Evolutionary conservation across 2,329 filamentous ascomycete genomes (phyloP).

Genomic region (Verticillium albo-atrum): DNA sequence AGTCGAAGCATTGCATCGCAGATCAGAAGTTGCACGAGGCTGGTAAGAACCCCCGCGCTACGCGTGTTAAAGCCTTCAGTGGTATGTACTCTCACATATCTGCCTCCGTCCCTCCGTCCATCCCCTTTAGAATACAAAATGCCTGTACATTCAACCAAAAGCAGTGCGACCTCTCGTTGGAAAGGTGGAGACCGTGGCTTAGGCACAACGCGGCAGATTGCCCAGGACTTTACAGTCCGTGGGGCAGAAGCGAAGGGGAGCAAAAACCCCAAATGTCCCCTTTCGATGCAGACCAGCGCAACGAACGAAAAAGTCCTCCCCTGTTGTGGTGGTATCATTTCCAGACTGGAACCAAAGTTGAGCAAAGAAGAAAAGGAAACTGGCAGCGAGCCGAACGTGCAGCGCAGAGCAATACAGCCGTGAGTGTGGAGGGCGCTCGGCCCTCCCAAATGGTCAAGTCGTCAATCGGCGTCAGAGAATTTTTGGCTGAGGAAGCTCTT

Average conservation of each 20-base stretch:
- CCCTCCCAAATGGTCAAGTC: background rate
- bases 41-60: background rate
- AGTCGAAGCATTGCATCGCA: background rate
- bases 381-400: constrained; percentile 1
- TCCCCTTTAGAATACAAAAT: background rate
- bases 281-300: background rate
- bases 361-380: background rate
- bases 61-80: too few relatives aligned
- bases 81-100: background rate
- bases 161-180: background rate
- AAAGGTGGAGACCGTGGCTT: background rate
- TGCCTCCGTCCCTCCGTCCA: background rate
- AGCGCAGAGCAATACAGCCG: constrained; percentile 2
- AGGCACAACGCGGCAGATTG: background rate
- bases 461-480: background rate
- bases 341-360: constrained; percentile 10
- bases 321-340: constrained; percentile 14
- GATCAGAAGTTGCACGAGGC: background rate
- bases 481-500: constrained; percentile 1
- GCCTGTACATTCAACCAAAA: background rate
- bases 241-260: background rate
- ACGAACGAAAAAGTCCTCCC: background rate
- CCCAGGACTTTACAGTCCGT: background rate
- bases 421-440: background rate
- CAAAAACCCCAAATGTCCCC: background rate